Evolutionary conservation across 2,329 filamentous ascomycete genomes (phyloP).

Genomic region (Penicillium sp.): DNA sequence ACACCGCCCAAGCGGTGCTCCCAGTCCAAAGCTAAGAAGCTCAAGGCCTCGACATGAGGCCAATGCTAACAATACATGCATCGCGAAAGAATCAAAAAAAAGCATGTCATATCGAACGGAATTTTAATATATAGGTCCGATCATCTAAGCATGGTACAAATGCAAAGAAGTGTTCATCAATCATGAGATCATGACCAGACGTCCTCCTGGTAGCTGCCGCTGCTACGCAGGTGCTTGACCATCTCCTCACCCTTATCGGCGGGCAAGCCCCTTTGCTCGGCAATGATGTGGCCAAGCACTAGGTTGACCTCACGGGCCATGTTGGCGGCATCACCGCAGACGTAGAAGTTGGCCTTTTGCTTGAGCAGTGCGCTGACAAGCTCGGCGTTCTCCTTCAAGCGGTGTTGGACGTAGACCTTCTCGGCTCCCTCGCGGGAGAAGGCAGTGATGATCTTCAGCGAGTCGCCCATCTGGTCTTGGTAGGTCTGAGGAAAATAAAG

Average conservation of each 20-base stretch:
- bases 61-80: slow-evolving; percentile 13
- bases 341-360: slow-evolving; percentile 89
- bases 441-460: slow-evolving; percentile 85
- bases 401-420: slow-evolving; percentile 97
- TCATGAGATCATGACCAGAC: slow-evolving; percentile 58
- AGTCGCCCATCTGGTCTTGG: slow-evolving; percentile 78
- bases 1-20: neutral
- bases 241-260: slow-evolving; percentile 91
- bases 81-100: slow-evolving; percentile 9
- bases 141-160: slow-evolving; percentile 30
- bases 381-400: slow-evolving; percentile 76
- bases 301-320: slow-evolving; percentile 94
- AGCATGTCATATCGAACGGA: slow-evolving; percentile 10
- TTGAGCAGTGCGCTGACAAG: slow-evolving; percentile 84
- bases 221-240: slow-evolving; percentile 92
- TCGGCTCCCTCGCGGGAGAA: slow-evolving; percentile 86
- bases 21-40: neutral
- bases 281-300: slow-evolving; percentile 81
- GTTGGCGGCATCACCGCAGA: slow-evolving; percentile 95
- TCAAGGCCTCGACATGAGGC: slow-evolving; percentile 2
- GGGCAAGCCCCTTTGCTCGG: slow-evolving; percentile 76
- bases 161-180: slow-evolving; percentile 12
- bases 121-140: slow-evolving; percentile 24
- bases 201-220: slow-evolving; percentile 92
- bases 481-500: slow-evolving; percentile 62